Evolutionary conservation across 495 filamentous ascomycete species (phyloP), one percentile per base, ranked within the genome.

Genomic region (Patellaria atrata): DNA sequence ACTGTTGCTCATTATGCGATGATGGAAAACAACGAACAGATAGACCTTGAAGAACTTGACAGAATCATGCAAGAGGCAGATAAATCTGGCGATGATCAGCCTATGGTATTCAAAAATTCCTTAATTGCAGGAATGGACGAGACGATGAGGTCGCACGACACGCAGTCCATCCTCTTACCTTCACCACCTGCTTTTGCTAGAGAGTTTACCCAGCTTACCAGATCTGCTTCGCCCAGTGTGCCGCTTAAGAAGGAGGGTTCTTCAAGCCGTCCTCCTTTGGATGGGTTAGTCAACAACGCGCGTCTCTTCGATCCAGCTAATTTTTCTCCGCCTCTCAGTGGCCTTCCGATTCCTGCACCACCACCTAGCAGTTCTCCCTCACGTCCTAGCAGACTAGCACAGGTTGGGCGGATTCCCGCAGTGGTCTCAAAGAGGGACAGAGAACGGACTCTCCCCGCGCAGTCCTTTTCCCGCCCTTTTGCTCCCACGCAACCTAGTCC

Each of bases 371-470:
- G 38, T 9, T 44, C 35, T 35, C 60, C 60, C 31, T 33, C 43
- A 3, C 31, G 40, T 24, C 46, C 50, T 27, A 43, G 54, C 45
- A 28, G 73, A 28, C 60, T 94, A 18, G 71, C 76, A 23, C 86
- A 84, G 47, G 75, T 96, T 35, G 87, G 86, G 9, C 77, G 87
- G 7, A 96, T 96, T 40, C 87, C 87, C 14, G 75, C 75, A 45
- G 83, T 94, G 8, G 71, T 87, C 22, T 86, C 77, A 25, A 66
- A 63, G 26, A 62, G 70, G 22, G 77, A 77, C 37, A 70, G 76
- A 28, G 70, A 75, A 22, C 73, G 79, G 42, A 69, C 66, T 35
- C 74, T 74, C 4, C 73, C 81, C 2, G 66, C 78, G 10, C 77
- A 78, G 52, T 92, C 85, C 11, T 93, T 91, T 51, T 94, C 85